phyloP scores from a whole-genome alignment of 768 basidiomycete species.

The Polyporus arcularius region DNA sequence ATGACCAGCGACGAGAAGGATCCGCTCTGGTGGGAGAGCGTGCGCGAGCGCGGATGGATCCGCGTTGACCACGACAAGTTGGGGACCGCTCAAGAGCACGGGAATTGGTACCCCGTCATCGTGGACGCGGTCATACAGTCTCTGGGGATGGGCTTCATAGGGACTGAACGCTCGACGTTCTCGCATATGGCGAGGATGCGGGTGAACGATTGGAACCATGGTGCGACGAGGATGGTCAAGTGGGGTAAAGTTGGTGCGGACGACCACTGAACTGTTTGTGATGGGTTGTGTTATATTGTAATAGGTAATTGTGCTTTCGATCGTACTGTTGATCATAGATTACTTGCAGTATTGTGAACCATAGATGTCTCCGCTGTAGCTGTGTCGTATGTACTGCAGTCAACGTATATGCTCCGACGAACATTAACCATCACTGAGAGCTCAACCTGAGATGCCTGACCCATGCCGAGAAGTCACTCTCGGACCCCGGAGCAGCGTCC shows the following conservation, averaged over 20 bases:
- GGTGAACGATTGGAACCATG: slow-evolving; percentile 63
- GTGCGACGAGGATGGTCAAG: slow-evolving; percentile 47
- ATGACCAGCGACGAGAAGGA: slow-evolving; percentile 44
- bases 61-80: slow-evolving; percentile 28
- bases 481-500: neutral
- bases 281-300: too few relatives aligned
- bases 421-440: too few relatives aligned
- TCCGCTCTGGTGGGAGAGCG: slow-evolving; percentile 36
- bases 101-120: slow-evolving; percentile 59
- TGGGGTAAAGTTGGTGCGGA: slow-evolving; percentile 60
- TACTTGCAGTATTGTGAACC: too few relatives aligned
- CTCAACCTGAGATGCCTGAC: neutral
- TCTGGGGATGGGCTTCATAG: slow-evolving; percentile 65
- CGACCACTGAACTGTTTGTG: slow-evolving; percentile 40
- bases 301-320: too few relatives aligned
- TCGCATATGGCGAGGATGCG: slow-evolving; percentile 59
- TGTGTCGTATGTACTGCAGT: too few relatives aligned
- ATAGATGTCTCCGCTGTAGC: too few relatives aligned
- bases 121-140: slow-evolving; percentile 73
- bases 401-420: too few relatives aligned
- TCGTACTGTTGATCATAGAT: too few relatives aligned
- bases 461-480: neutral
- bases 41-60: slow-evolving; percentile 35
- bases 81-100: slow-evolving; percentile 34
- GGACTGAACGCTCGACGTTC: slow-evolving; percentile 72